Percentiles rank a stretch among this genome's conserved stretches.
Evolutionary conservation across 495 filamentous ascomycete species (phyloP).

Genomic region (Xanthoparmelia taractica): DNA sequence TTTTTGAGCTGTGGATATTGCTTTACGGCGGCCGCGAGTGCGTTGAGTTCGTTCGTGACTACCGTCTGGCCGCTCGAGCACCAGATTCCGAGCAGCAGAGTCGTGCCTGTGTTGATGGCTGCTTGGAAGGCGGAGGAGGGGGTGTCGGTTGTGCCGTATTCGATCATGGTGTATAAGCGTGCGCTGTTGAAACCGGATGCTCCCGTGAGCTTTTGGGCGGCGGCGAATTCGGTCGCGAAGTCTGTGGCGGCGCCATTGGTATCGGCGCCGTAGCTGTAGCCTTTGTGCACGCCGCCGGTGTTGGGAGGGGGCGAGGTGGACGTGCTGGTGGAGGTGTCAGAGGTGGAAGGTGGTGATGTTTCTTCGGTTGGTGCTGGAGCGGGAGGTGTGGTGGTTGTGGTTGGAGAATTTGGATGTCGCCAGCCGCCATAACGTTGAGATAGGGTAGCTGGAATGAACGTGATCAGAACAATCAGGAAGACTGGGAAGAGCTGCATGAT

Average conservation of each 20-base stretch:
- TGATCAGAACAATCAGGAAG: neutral
- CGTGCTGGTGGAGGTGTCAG: neutral
- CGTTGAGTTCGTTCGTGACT: neutral
- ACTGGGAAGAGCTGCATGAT: neutral
- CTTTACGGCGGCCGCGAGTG: neutral
- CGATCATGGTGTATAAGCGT: constrained; percentile 54
- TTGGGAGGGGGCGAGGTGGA: constrained; percentile 15
- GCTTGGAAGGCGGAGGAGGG: constrained; percentile 66
- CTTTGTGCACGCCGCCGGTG: constrained; percentile 41
- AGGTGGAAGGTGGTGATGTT: neutral
- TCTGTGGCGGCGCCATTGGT: constrained; percentile 55
- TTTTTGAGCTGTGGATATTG: neutral
- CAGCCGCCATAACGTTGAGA: neutral
- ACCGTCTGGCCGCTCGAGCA: neutral
- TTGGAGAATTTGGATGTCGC: neutral
- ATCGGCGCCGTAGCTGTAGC: constrained; percentile 75
- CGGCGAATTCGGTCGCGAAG: constrained; percentile 64
- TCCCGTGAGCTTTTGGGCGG: constrained; percentile 58
- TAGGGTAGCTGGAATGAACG: neutral
- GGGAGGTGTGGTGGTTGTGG: neutral
- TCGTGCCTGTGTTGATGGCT: constrained; percentile 63
- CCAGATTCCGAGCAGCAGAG: constrained; percentile 60
- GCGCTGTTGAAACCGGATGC: constrained; percentile 69
- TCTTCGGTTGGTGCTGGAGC: neutral
- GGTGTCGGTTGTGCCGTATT: constrained; percentile 48